phyloP scores from a whole-genome alignment of 192 early-diverging fungal species.

The Coemansia sp. region DNA sequence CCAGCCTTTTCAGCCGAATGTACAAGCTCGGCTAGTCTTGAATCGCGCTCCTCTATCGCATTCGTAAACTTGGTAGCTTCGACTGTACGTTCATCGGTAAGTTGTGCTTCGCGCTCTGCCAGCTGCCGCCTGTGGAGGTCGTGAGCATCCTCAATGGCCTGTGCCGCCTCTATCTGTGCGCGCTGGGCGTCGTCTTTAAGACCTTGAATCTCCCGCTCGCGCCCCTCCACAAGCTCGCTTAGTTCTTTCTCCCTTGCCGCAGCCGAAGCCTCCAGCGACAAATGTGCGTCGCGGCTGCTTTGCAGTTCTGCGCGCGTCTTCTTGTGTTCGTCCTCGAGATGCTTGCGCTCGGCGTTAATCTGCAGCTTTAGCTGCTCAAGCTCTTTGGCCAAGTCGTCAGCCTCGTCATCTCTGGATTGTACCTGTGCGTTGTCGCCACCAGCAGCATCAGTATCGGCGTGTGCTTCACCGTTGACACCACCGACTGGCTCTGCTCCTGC shows the following conservation, averaged over 20 bases:
- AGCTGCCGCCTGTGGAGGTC: conserved; percentile 4
- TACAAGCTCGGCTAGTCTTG: conserved; percentile 6
- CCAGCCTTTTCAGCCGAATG: neutral
- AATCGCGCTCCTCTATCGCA: neutral
- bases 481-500: conserved; percentile 3
- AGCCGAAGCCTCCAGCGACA: conserved; percentile 3
- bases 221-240: conserved; percentile 8
- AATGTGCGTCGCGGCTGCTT: conserved; percentile 9
- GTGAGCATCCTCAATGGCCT: conserved; percentile 1
- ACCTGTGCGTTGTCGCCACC: neutral
- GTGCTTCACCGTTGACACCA: conserved; percentile 2
- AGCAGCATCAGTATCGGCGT: conserved; percentile 1
- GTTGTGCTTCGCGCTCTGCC: conserved; percentile 8
- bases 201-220: conserved; percentile 5
- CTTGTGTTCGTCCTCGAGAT: conserved; percentile 34
- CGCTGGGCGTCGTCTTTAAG: conserved; percentile 5
- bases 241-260: conserved; percentile 12
- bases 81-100: neutral
- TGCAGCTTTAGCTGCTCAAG: conserved; percentile 38
- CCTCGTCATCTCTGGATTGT: conserved; percentile 21
- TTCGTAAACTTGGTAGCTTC: neutral
- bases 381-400: conserved; percentile 34
- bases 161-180: neutral
- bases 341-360: conserved; percentile 46
- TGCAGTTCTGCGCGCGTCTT: conserved; percentile 25